A percentile compares a stretch with the other conserved stretches of the same genome.
Conservation (phyloP, 176 grass and related monocot genomes). For the Musa acuminata region DNA sequence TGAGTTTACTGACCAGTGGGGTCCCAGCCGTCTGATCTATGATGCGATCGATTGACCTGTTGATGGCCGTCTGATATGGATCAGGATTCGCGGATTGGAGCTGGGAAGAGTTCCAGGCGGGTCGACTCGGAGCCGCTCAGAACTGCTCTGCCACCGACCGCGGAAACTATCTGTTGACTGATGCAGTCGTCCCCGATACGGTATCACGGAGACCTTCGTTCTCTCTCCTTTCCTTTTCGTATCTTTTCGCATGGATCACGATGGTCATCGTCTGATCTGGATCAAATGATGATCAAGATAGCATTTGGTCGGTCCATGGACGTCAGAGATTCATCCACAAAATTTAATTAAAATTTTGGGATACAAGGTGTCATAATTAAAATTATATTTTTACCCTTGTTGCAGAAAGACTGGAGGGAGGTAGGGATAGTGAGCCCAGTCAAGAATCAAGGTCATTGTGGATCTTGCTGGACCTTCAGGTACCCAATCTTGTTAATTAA, state of each 20-base stretch:
- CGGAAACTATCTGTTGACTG: slow-evolving; percentile 56
- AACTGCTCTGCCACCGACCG: slow-evolving; percentile 86
- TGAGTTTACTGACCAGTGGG: slow-evolving; percentile 10
- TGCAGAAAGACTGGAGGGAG: slow-evolving; percentile 96
- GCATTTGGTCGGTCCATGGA: background rate
- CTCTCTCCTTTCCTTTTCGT: background rate
- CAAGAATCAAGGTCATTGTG: slow-evolving; percentile 66
- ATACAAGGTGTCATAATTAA: background rate
- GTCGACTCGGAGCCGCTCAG: slow-evolving; percentile 62
- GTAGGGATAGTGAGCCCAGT: slow-evolving; percentile 84
- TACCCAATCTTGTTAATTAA: slow-evolving; percentile 9
- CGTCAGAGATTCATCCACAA: background rate
- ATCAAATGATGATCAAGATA: background rate
- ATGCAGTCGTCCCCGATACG: slow-evolving; percentile 42
- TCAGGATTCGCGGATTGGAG: slow-evolving; percentile 84
- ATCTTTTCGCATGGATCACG: background rate
- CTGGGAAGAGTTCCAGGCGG: slow-evolving; percentile 85
- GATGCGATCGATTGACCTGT: background rate
- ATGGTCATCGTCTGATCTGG: background rate
- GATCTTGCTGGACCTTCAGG: slow-evolving; percentile 98
- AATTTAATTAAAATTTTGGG: too few species aligned
- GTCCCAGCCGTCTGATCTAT: background rate
- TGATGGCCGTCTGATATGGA: background rate
- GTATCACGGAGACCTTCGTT: slow-evolving; percentile 27
- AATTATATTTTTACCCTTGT: background rate